These are phyloP conservation scores for Spergularia azorica DNA, from an alignment of 179 eudicot genomes.

Conservation along the genomic window DNA sequence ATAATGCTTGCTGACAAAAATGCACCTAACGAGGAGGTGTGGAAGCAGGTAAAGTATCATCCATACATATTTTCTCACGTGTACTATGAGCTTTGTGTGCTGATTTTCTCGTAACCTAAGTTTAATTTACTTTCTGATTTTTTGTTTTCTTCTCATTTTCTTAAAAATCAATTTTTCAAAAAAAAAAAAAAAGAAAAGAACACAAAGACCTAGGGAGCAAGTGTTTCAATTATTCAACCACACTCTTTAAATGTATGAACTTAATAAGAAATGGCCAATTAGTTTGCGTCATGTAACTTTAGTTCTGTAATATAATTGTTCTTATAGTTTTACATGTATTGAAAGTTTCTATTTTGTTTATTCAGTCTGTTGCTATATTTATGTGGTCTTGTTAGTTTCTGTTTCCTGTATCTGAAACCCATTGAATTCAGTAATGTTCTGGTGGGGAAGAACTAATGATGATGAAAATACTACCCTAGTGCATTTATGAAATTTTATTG, in stretches of 20 bases:
- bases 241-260: not conserved
- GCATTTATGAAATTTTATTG: not conserved
- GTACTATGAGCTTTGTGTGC: slow-evolving; percentile 5
- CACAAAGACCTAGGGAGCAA: no score
- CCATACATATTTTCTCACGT: not conserved
- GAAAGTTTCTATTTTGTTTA: not conserved
- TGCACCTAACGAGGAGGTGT: slow-evolving; percentile 99
- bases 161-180: no score
- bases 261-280: not conserved
- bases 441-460: not conserved
- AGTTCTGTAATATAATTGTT: not conserved
- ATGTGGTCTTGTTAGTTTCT: no score
- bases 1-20: slow-evolving; percentile 96
- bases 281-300: not conserved
- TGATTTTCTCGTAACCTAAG: not conserved
- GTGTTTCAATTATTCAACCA: no score
- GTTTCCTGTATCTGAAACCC: no score
- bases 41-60: slow-evolving; percentile 60
- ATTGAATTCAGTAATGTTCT: no score
- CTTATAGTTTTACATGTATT: not conserved
- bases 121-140: no score
- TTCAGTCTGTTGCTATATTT: not conserved
- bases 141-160: no score
- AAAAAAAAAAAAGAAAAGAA: no score
- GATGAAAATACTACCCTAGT: not conserved